These are phyloP conservation scores for Neoboletus magnificus DNA, from an alignment of 768 basidiomycete genomes.

Conservation along the genomic window DNA sequence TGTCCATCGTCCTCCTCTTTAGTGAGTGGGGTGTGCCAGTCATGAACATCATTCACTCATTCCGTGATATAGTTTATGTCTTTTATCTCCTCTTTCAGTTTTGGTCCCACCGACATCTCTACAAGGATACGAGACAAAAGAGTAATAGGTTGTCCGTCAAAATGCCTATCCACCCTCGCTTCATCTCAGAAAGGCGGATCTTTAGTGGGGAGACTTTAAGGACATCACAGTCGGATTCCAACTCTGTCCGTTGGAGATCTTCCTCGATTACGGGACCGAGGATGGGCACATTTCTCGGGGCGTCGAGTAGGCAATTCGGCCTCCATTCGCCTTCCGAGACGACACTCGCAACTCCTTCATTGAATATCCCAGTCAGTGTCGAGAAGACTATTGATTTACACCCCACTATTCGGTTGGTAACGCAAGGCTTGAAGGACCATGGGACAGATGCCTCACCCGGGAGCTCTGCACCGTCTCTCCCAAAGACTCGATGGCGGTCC, in stretches of 20 bases:
- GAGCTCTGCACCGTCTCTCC: slow-evolving; percentile 6
- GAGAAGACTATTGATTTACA: slow-evolving; percentile 12
- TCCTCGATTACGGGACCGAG: slow-evolving; percentile 13
- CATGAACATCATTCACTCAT: neutral
- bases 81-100: slow-evolving; percentile 54
- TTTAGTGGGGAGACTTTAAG: slow-evolving; percentile 24
- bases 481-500: slow-evolving; percentile 9
- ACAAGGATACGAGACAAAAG: slow-evolving; percentile 45
- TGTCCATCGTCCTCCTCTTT: slow-evolving; percentile 51
- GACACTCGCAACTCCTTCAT: slow-evolving; percentile 19
- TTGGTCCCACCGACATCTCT: slow-evolving; percentile 53
- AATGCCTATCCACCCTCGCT: slow-evolving; percentile 29
- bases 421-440: slow-evolving; percentile 7
- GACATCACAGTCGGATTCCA: slow-evolving; percentile 19
- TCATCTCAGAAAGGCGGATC: slow-evolving; percentile 24
- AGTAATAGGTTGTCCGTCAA: slow-evolving; percentile 38
- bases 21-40: slow-evolving; percentile 33
- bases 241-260: slow-evolving; percentile 15
- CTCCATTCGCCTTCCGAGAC: slow-evolving; percentile 27
- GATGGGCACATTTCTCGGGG: slow-evolving; percentile 3
- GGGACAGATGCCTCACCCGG: neutral
- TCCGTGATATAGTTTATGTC: slow-evolving; percentile 41
- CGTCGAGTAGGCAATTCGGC: slow-evolving; percentile 6
- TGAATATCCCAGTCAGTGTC: neutral
- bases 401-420: slow-evolving; percentile 26